phyloP scores from a whole-genome alignment of 805 yeast genomes.

The Spathaspora passalidarum region DNA sequence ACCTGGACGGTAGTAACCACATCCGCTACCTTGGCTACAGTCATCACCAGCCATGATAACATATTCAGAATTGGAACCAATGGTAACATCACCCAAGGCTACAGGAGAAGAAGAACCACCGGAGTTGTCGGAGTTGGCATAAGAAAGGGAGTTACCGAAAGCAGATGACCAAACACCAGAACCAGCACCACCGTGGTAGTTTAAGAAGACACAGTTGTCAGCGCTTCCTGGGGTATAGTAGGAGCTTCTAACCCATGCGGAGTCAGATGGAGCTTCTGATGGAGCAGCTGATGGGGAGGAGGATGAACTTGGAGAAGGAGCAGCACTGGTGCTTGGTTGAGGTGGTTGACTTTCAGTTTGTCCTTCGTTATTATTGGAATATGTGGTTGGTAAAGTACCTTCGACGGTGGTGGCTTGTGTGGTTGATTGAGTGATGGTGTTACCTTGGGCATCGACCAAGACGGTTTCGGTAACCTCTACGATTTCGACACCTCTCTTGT shows the following conservation, averaged over 20 bases:
- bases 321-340: constrained; percentile 14
- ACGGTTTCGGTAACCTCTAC: constrained; percentile 80
- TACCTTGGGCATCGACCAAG: constrained; percentile 59
- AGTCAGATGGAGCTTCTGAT: constrained; percentile 32
- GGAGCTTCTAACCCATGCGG: constrained; percentile 72
- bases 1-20: constrained; percentile 84
- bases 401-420: constrained; percentile 12
- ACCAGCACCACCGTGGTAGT: constrained; percentile 84
- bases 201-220: constrained; percentile 74
- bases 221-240: constrained; percentile 74
- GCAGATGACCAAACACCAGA: constrained; percentile 86
- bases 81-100: constrained; percentile 63
- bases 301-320: constrained; percentile 22
- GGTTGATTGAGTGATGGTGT: constrained; percentile 22
- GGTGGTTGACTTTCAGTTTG: not conserved
- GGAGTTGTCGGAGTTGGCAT: constrained; percentile 72
- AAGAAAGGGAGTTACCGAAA: constrained; percentile 92
- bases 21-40: constrained; percentile 53
- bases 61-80: constrained; percentile 75
- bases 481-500: constrained; percentile 61
- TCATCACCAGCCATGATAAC: constrained; percentile 73
- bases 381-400: constrained; percentile 20
- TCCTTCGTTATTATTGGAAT: not conserved
- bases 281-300: constrained; percentile 19
- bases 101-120: constrained; percentile 68